Percentiles rank a stretch among this genome's conserved stretches.
phyloP scores from a whole-genome alignment of 2,329 filamentous ascomycete genomes.

The Colletotrichum coccodes region DNA sequence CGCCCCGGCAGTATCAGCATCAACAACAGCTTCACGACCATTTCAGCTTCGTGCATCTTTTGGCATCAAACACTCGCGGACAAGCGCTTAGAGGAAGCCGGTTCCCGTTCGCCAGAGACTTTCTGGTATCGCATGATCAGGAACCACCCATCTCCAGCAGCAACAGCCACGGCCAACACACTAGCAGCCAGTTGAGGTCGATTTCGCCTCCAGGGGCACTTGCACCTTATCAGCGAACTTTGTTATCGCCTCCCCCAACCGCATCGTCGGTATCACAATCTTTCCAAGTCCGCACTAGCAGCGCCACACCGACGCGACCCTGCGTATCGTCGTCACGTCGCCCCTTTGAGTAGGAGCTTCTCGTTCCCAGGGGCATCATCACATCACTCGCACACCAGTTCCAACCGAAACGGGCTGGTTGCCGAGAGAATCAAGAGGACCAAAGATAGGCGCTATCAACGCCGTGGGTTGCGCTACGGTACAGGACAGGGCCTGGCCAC shows the following conservation, averaged over 20 bases:
- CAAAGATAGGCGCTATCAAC: constrained; percentile 24
- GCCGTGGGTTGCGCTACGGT: neutral
- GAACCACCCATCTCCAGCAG: neutral
- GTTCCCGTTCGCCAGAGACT: constrained; percentile 16
- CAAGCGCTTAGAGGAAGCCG: neutral
- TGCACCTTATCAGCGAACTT: constrained; percentile 25
- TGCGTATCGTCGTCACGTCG: constrained; percentile 23
- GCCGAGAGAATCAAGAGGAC: neutral
- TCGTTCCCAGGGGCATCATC: constrained; percentile 12
- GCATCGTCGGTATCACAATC: constrained; percentile 30
- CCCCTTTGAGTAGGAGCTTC: constrained; percentile 16
- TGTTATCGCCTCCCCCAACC: constrained; percentile 22
- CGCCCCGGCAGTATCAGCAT: constrained; percentile 12
- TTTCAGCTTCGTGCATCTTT: constrained; percentile 12
- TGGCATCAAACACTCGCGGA: neutral
- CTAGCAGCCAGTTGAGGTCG: constrained; percentile 26
- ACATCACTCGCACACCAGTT: neutral
- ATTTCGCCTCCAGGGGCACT: constrained; percentile 13
- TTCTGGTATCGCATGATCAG: constrained; percentile 20
- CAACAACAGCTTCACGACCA: constrained; percentile 9
- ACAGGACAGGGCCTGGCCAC: constrained; percentile 12
- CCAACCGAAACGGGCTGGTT: neutral
- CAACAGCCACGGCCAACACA: neutral
- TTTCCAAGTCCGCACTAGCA: constrained; percentile 20
- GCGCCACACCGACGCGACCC: constrained; percentile 27